These are phyloP conservation scores for Psilocybe cyanescens DNA, from an alignment of 768 basidiomycete species.

Conservation along the genomic window DNA sequence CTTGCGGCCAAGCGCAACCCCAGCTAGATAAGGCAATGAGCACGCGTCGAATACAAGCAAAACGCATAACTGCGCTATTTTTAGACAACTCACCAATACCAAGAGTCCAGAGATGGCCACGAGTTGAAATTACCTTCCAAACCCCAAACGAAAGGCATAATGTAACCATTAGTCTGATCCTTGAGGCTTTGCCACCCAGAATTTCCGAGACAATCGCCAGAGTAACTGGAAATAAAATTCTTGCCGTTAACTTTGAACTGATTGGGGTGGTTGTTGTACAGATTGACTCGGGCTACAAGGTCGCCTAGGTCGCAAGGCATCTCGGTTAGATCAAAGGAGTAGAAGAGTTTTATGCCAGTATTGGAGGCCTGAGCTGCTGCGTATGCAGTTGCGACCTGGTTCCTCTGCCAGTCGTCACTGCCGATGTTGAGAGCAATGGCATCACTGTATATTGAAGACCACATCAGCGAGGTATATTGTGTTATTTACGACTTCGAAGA, in stretches of 20 bases:
- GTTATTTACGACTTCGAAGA: slow-evolving; percentile 23
- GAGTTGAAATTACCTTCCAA: slow-evolving; percentile 45
- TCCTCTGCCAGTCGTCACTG: slow-evolving; percentile 51
- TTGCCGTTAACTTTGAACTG: slow-evolving; percentile 60
- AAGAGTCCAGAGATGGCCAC: slow-evolving; percentile 55
- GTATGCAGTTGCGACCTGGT: slow-evolving; percentile 52
- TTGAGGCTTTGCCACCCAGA: slow-evolving; percentile 49
- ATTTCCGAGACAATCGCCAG: slow-evolving; percentile 62
- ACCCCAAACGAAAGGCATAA: slow-evolving; percentile 63
- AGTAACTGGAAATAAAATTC: slow-evolving; percentile 63
- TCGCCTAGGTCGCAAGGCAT: slow-evolving; percentile 49
- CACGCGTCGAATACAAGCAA: not conserved
- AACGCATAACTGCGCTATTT: not conserved
- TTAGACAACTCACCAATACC: slow-evolving; percentile 44
- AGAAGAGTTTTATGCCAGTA: slow-evolving; percentile 54
- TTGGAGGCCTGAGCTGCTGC: slow-evolving; percentile 47
- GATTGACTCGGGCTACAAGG: slow-evolving; percentile 46
- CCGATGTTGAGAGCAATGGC: slow-evolving; percentile 71
- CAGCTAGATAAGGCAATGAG: slow-evolving; percentile 36
- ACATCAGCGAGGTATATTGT: slow-evolving; percentile 11
- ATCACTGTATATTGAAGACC: slow-evolving; percentile 37
- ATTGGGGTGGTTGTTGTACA: slow-evolving; percentile 51
- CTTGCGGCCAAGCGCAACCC: slow-evolving; percentile 68
- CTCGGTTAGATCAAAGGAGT: slow-evolving; percentile 59
- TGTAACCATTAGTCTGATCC: slow-evolving; percentile 47